phyloP scores from a whole-genome alignment of 1,139 yeast genomes.

The Debaryomycetaceae sp. region DNA sequence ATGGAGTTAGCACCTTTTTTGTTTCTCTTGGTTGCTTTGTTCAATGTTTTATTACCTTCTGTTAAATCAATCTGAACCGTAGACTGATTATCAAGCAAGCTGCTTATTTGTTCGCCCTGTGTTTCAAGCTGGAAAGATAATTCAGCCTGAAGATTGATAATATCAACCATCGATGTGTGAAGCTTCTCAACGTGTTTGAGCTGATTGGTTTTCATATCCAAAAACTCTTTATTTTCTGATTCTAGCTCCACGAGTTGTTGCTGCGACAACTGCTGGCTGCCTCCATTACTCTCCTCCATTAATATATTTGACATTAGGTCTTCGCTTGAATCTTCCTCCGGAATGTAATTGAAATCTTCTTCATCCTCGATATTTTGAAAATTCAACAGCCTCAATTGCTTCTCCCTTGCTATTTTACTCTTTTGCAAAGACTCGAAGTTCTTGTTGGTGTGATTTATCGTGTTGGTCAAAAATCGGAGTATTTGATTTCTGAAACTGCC shows the following conservation, averaged over 20 bases:
- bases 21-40: slow-evolving; percentile 67
- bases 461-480: slow-evolving; percentile 34
- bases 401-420: slow-evolving; percentile 40
- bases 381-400: slow-evolving; percentile 37
- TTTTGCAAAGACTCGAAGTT: slow-evolving; percentile 40
- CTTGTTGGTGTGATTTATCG: slow-evolving; percentile 32
- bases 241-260: slow-evolving; percentile 69
- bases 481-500: slow-evolving; percentile 37
- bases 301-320: slow-evolving; percentile 1
- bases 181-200: slow-evolving; percentile 64
- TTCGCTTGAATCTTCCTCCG: neutral
- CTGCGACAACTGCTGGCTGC: slow-evolving; percentile 33
- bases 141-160: slow-evolving; percentile 75
- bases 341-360: slow-evolving; percentile 14
- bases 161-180: slow-evolving; percentile 78
- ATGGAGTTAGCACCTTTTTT: slow-evolving; percentile 69
- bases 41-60: slow-evolving; percentile 71
- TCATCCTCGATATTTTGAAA: slow-evolving; percentile 42
- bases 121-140: slow-evolving; percentile 69
- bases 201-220: slow-evolving; percentile 62
- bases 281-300: slow-evolving; percentile 20
- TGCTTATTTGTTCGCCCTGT: slow-evolving; percentile 72
- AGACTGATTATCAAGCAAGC: slow-evolving; percentile 67
- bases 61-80: slow-evolving; percentile 65
- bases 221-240: slow-evolving; percentile 66